phyloP scores from a whole-genome alignment of 257 asterid genomes.

The Ocimum tenuiflorum region DNA sequence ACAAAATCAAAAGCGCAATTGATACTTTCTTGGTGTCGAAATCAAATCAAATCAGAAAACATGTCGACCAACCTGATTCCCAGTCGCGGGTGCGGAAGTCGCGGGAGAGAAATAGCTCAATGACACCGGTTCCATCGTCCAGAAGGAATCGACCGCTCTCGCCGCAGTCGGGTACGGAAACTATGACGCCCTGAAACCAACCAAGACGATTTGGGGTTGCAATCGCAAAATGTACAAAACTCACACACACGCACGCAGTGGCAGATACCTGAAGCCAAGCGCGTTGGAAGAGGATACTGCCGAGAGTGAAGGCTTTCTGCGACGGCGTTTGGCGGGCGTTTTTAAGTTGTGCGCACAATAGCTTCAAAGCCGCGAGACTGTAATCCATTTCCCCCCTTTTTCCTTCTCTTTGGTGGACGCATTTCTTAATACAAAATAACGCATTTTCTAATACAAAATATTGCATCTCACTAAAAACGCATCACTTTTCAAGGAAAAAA shows the following conservation, averaged over 20 bases:
- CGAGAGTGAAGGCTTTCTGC: conserved; percentile 46
- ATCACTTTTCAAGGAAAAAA: too few species aligned
- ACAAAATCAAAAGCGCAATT: neutral
- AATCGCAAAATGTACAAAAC: neutral
- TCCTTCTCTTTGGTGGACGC: neutral
- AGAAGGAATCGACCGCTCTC: conserved; percentile 36
- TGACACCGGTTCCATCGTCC: conserved; percentile 70
- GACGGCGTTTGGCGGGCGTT: conserved; percentile 39
- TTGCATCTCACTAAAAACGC: too few species aligned
- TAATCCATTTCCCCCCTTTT: conserved; percentile 45
- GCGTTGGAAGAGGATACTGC: conserved; percentile 88
- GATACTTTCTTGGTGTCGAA: neutral
- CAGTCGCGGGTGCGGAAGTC: conserved; percentile 36
- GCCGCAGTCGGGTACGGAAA: conserved; percentile 35
- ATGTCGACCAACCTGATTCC: conserved; percentile 43
- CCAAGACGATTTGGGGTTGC: conserved; percentile 25
- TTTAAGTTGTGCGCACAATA: conserved; percentile 54
- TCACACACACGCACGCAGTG: neutral
- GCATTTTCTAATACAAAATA: too few species aligned
- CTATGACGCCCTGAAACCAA: conserved; percentile 54
- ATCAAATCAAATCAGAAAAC: neutral
- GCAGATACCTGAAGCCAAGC: conserved; percentile 71
- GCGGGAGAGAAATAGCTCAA: conserved; percentile 41
- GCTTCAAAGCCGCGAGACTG: conserved; percentile 73
- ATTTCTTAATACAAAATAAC: too few species aligned